Percentiles rank a stretch among this genome's conserved stretches.
Conservation (phyloP, 495 filamentous ascomycete species). For the Aspergillus ellipticus region DNA sequence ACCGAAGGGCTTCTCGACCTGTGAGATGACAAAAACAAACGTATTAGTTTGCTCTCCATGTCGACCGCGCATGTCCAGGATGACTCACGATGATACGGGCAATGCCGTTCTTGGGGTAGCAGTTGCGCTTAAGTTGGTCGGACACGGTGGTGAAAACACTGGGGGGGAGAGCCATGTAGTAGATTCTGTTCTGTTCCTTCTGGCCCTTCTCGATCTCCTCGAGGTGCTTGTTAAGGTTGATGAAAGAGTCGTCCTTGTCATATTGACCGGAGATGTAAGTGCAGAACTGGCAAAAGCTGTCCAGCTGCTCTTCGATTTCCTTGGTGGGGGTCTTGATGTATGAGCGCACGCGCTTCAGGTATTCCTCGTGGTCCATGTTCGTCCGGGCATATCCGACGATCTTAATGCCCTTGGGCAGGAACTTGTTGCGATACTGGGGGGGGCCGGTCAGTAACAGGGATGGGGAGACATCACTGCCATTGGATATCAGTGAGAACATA, state of each 20-base stretch:
- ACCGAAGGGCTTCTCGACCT: slow-evolving; percentile 99
- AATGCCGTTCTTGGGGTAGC: slow-evolving; percentile 86
- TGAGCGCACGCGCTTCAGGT: slow-evolving; percentile 86
- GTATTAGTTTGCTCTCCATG: slow-evolving; percentile 7
- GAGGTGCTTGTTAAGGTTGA: slow-evolving; percentile 82
- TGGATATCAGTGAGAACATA: slow-evolving; percentile 48
- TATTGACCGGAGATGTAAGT: slow-evolving; percentile 96
- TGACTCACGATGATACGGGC: slow-evolving; percentile 81
- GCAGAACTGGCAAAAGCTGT: slow-evolving; percentile 83
- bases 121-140: slow-evolving; percentile 93
- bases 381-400: slow-evolving; percentile 99
- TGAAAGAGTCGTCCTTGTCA: slow-evolving; percentile 93
- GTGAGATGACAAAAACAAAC: slow-evolving; percentile 12
- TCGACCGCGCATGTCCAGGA: background rate
- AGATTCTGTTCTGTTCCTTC: slow-evolving; percentile 84
- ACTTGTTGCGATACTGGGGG: slow-evolving; percentile 89
- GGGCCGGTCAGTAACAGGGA: slow-evolving; percentile 22
- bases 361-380: slow-evolving; percentile 98
- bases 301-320: slow-evolving; percentile 91
- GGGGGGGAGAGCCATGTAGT: slow-evolving; percentile 98
- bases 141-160: slow-evolving; percentile 98
- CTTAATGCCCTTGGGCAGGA: slow-evolving; percentile 94
- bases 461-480: background rate
- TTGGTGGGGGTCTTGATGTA: slow-evolving; percentile 99
- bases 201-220: slow-evolving; percentile 80